Conservation (phyloP, 768 basidiomycete genomes). For the Hemileccinum rubropunctum region DNA sequence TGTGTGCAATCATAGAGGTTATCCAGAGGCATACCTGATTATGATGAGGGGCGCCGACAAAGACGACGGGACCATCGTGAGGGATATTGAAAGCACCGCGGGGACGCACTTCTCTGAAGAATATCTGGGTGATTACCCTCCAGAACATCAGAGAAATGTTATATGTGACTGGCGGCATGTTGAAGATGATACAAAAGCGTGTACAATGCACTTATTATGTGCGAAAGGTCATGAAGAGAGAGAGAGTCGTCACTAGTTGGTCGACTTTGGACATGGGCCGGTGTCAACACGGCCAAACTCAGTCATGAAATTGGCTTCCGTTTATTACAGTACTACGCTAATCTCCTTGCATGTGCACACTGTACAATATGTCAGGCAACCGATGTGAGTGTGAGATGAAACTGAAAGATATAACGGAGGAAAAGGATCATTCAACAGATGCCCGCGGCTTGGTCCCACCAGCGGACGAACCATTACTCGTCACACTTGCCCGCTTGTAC, state of each 20-base stretch:
- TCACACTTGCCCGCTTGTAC: constrained; percentile 66
- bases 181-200: not conserved
- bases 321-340: constrained; percentile 27
- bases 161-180: constrained; percentile 43
- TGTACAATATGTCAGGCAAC: constrained; percentile 29
- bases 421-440: constrained; percentile 20
- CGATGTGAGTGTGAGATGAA: constrained; percentile 14
- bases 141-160: constrained; percentile 82
- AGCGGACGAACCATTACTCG: constrained; percentile 41
- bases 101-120: constrained; percentile 94
- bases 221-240: constrained; percentile 10
- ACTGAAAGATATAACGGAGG: constrained; percentile 16
- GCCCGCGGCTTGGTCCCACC: constrained; percentile 15
- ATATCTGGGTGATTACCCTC: constrained; percentile 84
- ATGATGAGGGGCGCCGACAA: constrained; percentile 89
- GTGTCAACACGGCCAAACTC: constrained; percentile 31
- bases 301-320: not conserved
- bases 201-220: constrained; percentile 4
- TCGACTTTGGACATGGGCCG: not conserved
- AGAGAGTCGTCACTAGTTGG: not conserved
- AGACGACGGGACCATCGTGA: constrained; percentile 84
- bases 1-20: constrained; percentile 7
- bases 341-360: constrained; percentile 22
- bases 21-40: constrained; percentile 63
- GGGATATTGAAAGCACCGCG: constrained; percentile 96